Evolutionary conservation across 352 stramenopile species (phyloP).

Genomic region (Phytophthora hibernalis): DNA sequence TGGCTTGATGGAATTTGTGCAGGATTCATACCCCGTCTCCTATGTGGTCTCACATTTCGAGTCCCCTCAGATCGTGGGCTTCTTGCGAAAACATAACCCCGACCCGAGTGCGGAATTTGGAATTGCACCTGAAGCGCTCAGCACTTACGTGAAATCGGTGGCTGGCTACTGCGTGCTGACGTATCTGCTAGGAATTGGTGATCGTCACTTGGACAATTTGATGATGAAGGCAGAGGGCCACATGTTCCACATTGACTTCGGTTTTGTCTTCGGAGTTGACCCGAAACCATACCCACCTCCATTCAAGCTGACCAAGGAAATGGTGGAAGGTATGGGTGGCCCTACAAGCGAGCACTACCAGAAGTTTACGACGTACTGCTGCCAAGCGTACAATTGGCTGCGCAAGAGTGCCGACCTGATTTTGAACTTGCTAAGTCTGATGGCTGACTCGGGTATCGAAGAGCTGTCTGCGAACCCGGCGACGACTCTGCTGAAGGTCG

Average conservation of each 20-base stretch:
- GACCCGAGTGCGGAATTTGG: slow-evolving; percentile 87
- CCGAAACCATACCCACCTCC: slow-evolving; percentile 98
- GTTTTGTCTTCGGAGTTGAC: slow-evolving; percentile 99
- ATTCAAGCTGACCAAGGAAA: slow-evolving; percentile 98
- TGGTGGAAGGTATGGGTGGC: slow-evolving; percentile 98
- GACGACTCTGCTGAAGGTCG: slow-evolving; percentile 89
- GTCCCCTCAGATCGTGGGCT: slow-evolving; percentile 92
- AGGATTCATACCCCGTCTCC: slow-evolving; percentile 95
- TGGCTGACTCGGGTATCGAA: slow-evolving; percentile 99
- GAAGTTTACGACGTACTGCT: slow-evolving; percentile 94
- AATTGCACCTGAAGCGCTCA: slow-evolving; percentile 92
- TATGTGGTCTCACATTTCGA: slow-evolving; percentile 96
- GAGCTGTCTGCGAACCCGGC: slow-evolving; percentile 86
- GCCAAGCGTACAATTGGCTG: slow-evolving; percentile 94
- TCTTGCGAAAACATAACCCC: slow-evolving; percentile 87
- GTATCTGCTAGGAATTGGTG: slow-evolving; percentile 99
- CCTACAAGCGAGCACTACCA: slow-evolving; percentile 92
- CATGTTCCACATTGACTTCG: slow-evolving; percentile 99
- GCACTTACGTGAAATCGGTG: slow-evolving; percentile 97
- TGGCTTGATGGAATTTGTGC: slow-evolving; percentile 98
- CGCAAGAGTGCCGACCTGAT: slow-evolving; percentile 98
- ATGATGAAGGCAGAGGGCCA: slow-evolving; percentile 97
- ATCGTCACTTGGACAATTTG: slow-evolving; percentile 99
- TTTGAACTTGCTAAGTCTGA: slow-evolving; percentile 98
- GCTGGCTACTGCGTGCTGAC: slow-evolving; percentile 99